Percentiles rank a stretch among this genome's conserved stretches.
Conservation (phyloP, 139 green algal species). For the Closterium sp. region DNA sequence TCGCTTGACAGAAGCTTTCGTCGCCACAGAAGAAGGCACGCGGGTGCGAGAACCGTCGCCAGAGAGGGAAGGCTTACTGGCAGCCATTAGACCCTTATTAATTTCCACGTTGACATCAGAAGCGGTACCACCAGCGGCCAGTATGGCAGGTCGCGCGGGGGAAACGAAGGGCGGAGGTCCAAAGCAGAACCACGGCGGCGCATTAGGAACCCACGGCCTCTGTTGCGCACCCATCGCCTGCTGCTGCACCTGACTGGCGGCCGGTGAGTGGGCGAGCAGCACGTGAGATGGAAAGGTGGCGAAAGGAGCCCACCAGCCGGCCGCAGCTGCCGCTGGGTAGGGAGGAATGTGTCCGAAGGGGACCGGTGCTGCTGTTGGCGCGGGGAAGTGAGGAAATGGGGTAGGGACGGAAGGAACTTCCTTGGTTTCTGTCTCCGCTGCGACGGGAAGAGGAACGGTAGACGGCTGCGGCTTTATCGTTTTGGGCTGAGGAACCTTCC, state of each 20-base stretch:
- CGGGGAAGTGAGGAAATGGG: background rate
- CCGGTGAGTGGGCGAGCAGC: background rate
- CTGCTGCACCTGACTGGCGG: background rate
- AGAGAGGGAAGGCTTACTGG: no score
- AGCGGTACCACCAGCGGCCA: background rate
- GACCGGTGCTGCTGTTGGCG: background rate
- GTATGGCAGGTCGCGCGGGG: background rate
- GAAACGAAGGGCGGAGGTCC: background rate
- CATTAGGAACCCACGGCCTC: background rate
- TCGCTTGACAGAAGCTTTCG: background rate
- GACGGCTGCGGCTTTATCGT: background rate
- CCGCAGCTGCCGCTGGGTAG: background rate
- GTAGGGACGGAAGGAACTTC: background rate
- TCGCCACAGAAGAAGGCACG: background rate
- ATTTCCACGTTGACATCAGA: background rate
- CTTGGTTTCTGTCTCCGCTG: background rate
- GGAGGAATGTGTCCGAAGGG: background rate
- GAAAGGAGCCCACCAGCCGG: background rate
- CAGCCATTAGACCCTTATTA: no score
- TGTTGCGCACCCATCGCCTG: background rate
- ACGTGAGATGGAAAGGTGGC: background rate
- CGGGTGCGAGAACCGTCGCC: no score
- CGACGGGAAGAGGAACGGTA: background rate
- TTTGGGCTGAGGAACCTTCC: background rate
- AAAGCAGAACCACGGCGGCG: background rate